phyloP scores from a whole-genome alignment of 2,329 filamentous ascomycete species.

The Neonectria hederae region DNA sequence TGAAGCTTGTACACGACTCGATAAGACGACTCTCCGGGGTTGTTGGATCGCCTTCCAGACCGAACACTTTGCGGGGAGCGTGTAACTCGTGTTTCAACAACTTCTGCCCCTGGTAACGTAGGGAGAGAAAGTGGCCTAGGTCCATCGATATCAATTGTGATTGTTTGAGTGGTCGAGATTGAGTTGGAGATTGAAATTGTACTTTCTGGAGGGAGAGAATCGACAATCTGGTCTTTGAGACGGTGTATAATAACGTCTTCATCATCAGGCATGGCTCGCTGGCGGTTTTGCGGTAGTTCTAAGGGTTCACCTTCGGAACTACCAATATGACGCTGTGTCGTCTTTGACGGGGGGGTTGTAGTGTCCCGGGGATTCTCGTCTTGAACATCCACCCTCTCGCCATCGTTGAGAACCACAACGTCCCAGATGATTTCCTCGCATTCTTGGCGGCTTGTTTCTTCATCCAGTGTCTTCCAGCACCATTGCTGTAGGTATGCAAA shows the following conservation, averaged over 20 bases:
- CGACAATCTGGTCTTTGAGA: slow-evolving; percentile 64
- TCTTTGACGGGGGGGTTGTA: neutral
- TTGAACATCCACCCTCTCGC: slow-evolving; percentile 65
- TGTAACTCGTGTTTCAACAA: slow-evolving; percentile 62
- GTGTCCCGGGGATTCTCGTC: slow-evolving; percentile 6
- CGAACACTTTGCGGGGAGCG: slow-evolving; percentile 20
- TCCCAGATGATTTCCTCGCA: slow-evolving; percentile 72
- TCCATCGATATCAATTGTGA: slow-evolving; percentile 70
- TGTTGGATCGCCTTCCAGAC: slow-evolving; percentile 30
- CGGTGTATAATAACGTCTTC: slow-evolving; percentile 55
- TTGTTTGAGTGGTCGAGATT: slow-evolving; percentile 68
- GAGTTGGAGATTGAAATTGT: slow-evolving; percentile 69
- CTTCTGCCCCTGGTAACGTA: slow-evolving; percentile 66
- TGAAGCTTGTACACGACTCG: slow-evolving; percentile 69
- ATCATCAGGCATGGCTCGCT: slow-evolving; percentile 34
- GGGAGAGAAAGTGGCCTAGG: slow-evolving; percentile 60
- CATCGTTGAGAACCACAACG: slow-evolving; percentile 69
- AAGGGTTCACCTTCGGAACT: slow-evolving; percentile 4
- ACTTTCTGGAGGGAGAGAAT: slow-evolving; percentile 63
- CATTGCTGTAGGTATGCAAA: slow-evolving; percentile 69
- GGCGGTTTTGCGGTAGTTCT: neutral
- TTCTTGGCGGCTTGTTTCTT: slow-evolving; percentile 57
- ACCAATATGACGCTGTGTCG: neutral
- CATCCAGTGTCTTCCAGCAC: slow-evolving; percentile 61
- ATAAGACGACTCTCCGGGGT: slow-evolving; percentile 51